phyloP scores from a whole-genome alignment of 2,329 filamentous ascomycete species.

The Cladosporium sphaerospermum region DNA sequence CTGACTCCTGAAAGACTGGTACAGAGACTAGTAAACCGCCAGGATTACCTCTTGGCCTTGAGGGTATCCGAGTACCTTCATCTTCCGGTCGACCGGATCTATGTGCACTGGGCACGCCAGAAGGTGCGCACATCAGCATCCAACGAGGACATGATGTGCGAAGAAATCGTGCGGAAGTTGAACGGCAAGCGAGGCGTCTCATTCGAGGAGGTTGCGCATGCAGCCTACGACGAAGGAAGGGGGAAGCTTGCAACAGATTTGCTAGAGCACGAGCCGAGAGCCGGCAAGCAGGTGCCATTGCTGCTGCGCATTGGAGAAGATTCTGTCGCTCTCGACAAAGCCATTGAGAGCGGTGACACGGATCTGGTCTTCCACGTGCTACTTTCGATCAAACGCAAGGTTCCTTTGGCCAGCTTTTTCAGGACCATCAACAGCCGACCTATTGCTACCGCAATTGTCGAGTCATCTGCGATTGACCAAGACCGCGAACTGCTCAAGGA shows the following conservation, averaged over 20 bases:
- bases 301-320: slow-evolving; percentile 94
- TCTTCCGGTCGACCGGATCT: slow-evolving; percentile 80
- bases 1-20: slow-evolving; percentile 87
- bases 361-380: slow-evolving; percentile 89
- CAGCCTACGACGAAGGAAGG: slow-evolving; percentile 90
- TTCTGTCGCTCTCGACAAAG: slow-evolving; percentile 89
- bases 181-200: slow-evolving; percentile 87
- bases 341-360: slow-evolving; percentile 89
- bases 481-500: slow-evolving; percentile 83
- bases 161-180: slow-evolving; percentile 77
- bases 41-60: slow-evolving; percentile 85
- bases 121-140: slow-evolving; percentile 82
- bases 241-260: slow-evolving; percentile 82
- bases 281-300: slow-evolving; percentile 91
- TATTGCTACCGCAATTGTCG: slow-evolving; percentile 80
- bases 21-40: slow-evolving; percentile 74
- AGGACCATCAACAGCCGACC: slow-evolving; percentile 80
- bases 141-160: slow-evolving; percentile 82
- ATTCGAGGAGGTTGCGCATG: slow-evolving; percentile 86
- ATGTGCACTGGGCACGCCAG: slow-evolving; percentile 93
- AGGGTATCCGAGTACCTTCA: slow-evolving; percentile 82
- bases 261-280: slow-evolving; percentile 86
- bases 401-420: slow-evolving; percentile 88
- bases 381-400: slow-evolving; percentile 78
- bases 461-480: slow-evolving; percentile 72